These are phyloP conservation scores for Porphyrellus sp. DNA, from an alignment of 1,284 basidiomycete species.

Conservation along the genomic window DNA sequence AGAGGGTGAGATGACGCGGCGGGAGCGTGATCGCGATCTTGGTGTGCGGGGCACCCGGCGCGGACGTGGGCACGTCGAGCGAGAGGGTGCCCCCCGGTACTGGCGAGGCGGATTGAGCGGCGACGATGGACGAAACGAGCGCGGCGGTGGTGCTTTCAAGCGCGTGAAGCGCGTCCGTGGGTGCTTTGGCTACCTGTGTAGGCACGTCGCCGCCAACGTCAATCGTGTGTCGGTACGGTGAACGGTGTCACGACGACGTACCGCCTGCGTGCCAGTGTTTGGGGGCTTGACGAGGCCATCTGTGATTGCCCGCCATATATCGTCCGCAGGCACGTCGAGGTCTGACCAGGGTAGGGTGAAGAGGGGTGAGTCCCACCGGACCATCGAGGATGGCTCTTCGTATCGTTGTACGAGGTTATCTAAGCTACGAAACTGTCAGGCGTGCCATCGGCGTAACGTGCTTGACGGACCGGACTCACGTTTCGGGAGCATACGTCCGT, in stretches of 20 bases:
- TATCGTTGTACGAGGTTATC: conserved; percentile 88
- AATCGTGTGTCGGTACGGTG: too few relatives aligned
- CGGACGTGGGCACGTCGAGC: conserved; percentile 39
- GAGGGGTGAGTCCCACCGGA: conserved; percentile 94
- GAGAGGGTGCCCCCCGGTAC: conserved; percentile 52
- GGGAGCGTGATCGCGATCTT: conserved; percentile 47
- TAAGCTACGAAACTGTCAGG: conserved; percentile 48
- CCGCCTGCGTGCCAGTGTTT: conserved; percentile 80
- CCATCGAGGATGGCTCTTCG: conserved; percentile 96
- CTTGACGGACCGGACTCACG: too few relatives aligned
- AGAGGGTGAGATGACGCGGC: conserved; percentile 67
- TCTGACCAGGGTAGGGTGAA: conserved; percentile 83
- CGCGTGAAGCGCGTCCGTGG: conserved; percentile 76
- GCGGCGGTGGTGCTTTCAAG: conserved; percentile 70
- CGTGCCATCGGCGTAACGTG: too few relatives aligned
- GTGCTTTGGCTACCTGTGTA: conserved; percentile 66
- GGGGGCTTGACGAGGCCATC: conserved; percentile 81
- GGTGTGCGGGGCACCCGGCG: conserved; percentile 34
- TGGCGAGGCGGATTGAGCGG: conserved; percentile 48
- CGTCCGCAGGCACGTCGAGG: conserved; percentile 60
- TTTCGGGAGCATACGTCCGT: conserved; percentile 63
- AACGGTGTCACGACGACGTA: conserved; percentile 34
- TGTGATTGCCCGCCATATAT: conserved; percentile 82
- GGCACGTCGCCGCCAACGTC: not conserved
- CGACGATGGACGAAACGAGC: conserved; percentile 67